A percentile compares a stretch with the other conserved stretches of the same genome.
Conservation (phyloP, 257 asterid species). For the Solanum okadae region DNA sequence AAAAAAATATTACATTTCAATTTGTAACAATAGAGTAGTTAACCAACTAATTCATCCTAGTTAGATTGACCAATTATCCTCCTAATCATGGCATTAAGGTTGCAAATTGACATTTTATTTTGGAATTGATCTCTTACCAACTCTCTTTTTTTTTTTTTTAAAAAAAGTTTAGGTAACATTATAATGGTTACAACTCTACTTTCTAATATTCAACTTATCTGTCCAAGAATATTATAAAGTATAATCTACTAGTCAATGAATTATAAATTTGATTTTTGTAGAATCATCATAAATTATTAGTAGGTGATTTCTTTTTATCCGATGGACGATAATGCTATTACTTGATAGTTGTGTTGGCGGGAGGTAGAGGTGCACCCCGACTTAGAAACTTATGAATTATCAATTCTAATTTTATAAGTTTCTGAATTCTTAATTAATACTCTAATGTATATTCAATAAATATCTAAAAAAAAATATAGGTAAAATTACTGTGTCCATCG, state of each 20-base stretch:
- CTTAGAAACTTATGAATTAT: neutral
- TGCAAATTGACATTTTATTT: neutral
- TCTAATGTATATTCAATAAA: too few relatives aligned
- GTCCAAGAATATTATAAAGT: neutral
- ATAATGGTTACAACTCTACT: neutral
- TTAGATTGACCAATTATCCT: neutral
- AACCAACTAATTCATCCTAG: neutral
- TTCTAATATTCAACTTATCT: neutral
- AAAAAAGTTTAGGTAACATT: neutral
- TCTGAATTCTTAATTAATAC: neutral
- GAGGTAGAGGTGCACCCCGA: fast-evolving
- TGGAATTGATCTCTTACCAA: neutral
- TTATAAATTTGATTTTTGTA: fast-evolving
- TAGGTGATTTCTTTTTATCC: neutral
- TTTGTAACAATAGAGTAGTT: neutral
- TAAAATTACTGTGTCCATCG: neutral
- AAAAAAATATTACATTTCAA: neutral
- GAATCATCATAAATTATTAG: neutral
- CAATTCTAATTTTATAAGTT: neutral
- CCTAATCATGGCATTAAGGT: neutral
- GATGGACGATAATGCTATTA: neutral
- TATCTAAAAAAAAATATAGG: neutral
- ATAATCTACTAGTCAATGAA: neutral
- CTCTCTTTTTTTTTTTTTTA: neutral
- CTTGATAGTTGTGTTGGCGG: neutral